Evolutionary conservation across 441 rosid species (phyloP).

Genomic region (Rhodomyrtus psidioides): DNA sequence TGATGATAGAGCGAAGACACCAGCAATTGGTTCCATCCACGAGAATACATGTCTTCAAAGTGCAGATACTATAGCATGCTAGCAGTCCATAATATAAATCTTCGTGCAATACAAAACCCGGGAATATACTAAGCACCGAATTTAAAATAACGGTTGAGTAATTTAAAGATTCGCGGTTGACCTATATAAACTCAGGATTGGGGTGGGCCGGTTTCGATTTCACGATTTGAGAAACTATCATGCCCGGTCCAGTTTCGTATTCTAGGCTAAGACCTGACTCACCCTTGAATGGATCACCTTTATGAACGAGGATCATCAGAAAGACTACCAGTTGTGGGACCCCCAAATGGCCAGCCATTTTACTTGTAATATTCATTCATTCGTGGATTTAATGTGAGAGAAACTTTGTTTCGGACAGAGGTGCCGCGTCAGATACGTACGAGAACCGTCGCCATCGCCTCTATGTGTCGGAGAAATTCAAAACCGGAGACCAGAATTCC

Average conservation of each 20-base stretch:
- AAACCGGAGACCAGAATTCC: not conserved
- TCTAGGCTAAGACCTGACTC: too few species aligned
- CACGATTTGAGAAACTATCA: too few species aligned
- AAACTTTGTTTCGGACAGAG: not conserved
- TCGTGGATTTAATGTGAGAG: too few species aligned
- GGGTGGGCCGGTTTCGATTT: not conserved
- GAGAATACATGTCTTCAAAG: too few species aligned
- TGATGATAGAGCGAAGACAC: not conserved
- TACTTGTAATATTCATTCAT: too few species aligned
- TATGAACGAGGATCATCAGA: too few species aligned
- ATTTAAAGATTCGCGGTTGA: not conserved
- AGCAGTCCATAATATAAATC: not conserved
- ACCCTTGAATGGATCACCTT: too few species aligned
- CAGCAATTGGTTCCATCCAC: not conserved
- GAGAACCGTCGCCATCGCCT: not conserved
- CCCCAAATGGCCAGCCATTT: too few species aligned
- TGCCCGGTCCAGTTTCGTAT: too few species aligned
- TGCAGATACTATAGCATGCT: not conserved
- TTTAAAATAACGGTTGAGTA: too few species aligned
- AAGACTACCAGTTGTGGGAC: too few species aligned
- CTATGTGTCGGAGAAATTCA: not conserved
- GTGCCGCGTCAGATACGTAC: not conserved
- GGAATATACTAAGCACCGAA: not conserved
- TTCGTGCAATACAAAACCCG: not conserved
- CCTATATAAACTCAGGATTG: not conserved